Base-by-base conservation (phyloP, 805 yeast species). In the Yamadazyma sp. region DNA sequence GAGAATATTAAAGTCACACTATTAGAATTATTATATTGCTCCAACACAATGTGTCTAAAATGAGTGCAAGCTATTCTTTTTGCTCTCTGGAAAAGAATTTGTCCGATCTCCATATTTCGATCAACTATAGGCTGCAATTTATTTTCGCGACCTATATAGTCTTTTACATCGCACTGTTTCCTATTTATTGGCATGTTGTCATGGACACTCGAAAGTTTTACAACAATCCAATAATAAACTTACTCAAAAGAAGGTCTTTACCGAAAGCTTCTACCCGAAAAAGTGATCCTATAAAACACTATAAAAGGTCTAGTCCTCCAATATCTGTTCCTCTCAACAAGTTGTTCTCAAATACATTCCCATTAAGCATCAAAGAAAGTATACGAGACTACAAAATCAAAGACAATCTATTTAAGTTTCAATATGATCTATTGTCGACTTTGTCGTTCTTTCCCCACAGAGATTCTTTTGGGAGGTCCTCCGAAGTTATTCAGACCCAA, bases 241-340 rank as follows among this genome's bases (percentile, higher is more conserved):
- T 37, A n/a, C 12, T 37, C 27, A 24, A 15, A n/a, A 19, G 36
- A 21, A 32, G 17, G 14, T 8, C 28, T 5, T 4, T 16, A 13
- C 23, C 32, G 24, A 36, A 29, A 17, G 24, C 25, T 6, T 17
- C 35, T 3, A 29, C 34, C 30, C 9, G 4, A 6, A 28, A 35
- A 16, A 34, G 19, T 13, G 32, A 28, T 35, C 33, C 28, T 11
- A 23, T 33, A 16, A 32, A 27, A 22, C 46, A 46, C 15, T 78
- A 77, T 47, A 71, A 60, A 42, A 53, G 80, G 17, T 70, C 87
- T 0, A 78, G 82, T 0, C 78, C 82, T 16, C 90, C 90, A 1
- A 70, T 82, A 0, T 85, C 87, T 0, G 72, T 82, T 0, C 87
- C 89, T 0, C 44, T 82, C 5, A 55, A 64, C 15, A 74, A 76